phyloP scores from a whole-genome alignment of 352 stramenopile genomes.

The Pythium folliculosum region DNA sequence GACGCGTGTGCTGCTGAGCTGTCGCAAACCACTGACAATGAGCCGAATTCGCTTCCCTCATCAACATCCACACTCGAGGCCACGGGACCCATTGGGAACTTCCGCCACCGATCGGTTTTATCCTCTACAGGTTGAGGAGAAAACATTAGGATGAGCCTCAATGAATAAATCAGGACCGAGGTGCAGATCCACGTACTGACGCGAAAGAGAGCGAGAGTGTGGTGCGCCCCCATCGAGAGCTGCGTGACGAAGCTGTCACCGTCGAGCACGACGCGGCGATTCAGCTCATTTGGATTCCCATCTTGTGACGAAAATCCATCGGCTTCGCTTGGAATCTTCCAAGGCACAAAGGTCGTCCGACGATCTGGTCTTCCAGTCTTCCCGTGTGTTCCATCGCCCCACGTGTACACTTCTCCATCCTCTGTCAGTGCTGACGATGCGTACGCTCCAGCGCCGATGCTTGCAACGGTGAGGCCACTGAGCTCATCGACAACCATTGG shows the following conservation, averaged over 20 bases:
- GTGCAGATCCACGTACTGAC: constrained; percentile 3
- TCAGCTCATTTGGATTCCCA: constrained; percentile 5
- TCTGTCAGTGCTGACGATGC: constrained; percentile 60
- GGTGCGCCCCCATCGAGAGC: constrained; percentile 55
- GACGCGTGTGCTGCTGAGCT: constrained; percentile 35
- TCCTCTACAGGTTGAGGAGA: constrained; percentile 24
- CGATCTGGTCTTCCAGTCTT: constrained; percentile 47
- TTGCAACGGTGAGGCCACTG: constrained; percentile 21
- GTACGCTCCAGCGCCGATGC: constrained; percentile 53
- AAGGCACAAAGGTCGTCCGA: constrained; percentile 66
- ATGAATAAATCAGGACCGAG: not conserved
- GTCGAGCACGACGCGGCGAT: constrained; percentile 21
- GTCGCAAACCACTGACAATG: constrained; percentile 20
- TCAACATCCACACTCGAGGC: constrained; percentile 18
- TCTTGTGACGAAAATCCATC: not conserved
- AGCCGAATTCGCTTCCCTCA: constrained; percentile 21
- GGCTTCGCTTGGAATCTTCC: constrained; percentile 38
- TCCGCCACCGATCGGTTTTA: constrained; percentile 62
- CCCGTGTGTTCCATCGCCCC: constrained; percentile 56
- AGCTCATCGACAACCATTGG: constrained; percentile 63
- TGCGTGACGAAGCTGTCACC: constrained; percentile 47
- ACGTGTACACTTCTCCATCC: constrained; percentile 65
- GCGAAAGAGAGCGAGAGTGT: constrained; percentile 61
- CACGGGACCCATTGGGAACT: constrained; percentile 48
- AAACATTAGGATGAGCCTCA: not conserved